Base-by-base conservation (phyloP, 768 basidiomycete species). In the Megacollybia marginata region DNA sequence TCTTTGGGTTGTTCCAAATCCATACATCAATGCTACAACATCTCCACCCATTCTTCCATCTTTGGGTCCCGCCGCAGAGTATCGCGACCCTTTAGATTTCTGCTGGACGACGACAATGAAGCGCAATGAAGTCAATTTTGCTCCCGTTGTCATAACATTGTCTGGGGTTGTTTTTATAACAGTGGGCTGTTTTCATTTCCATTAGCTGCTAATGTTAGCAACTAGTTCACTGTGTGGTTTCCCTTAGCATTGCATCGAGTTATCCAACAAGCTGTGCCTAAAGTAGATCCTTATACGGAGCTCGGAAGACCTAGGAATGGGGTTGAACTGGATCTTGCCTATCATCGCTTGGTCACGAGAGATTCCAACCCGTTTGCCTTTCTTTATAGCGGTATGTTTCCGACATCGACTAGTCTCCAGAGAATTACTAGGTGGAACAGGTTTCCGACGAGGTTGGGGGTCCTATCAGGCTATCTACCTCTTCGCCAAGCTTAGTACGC, bases 31-130 rank as follows among this genome's bases (percentile, higher is more conserved):
- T 57, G 70, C 76, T 3, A 80, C 79, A 1, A 58, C 71, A 1
- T 70, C 65, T 20, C 75, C 79, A 2, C 80, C 83, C 1, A 53
- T 59, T 1, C 55, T 81, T 0, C 59, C 72, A 1, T 74, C 79
- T 2, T 62, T 86, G 13, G 85, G 85, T 0, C 76, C 82, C 10
- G 18, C 76, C 0, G 69, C 68, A 48, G 71, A 79, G 56, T 85
- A 68, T 60, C 77, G 79, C 38, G 76, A 78, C 52, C 74, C 85
- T 3, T 57, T 83, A 46, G 83, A 88, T 61, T 87, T 87, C 54
- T 89, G 85, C 62, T 90, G 78, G 69, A 87, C 83, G 4, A 89
- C 88, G 0, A 88, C 85, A 1, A 85, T 88, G 83, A 73, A 75
- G 48, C 70, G 72, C 35, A 79, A 84, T 52, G 71, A 82, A 59